Evolutionary conservation across 2,329 filamentous ascomycete species (phyloP).

Genomic region (Catunica adiposa): DNA sequence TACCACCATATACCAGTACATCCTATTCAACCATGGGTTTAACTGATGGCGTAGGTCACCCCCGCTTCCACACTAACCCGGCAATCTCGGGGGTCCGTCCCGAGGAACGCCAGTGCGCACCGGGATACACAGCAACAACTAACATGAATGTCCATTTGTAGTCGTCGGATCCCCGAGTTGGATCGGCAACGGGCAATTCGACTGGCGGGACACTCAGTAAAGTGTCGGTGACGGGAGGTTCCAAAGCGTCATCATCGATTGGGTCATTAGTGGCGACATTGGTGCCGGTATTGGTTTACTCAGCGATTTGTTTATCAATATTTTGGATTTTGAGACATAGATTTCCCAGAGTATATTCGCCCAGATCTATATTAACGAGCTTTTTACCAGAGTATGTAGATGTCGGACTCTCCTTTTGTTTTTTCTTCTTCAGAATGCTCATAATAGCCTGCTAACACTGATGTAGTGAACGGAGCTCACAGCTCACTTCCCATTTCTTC

Average conservation of each 20-base stretch:
- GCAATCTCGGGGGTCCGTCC: neutral
- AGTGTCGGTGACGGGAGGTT: constrained; percentile 17
- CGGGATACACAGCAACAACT: neutral
- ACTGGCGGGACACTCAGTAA: constrained; percentile 25
- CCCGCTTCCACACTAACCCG: neutral
- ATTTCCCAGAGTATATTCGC: constrained; percentile 37
- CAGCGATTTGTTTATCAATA: constrained; percentile 31
- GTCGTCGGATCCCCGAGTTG: constrained; percentile 25
- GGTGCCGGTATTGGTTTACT: constrained; percentile 33
- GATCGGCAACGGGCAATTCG: constrained; percentile 27
- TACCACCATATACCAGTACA: neutral
- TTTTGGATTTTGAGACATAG: constrained; percentile 34
- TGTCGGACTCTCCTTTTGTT: too few relatives aligned
- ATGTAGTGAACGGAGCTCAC: constrained; percentile 36
- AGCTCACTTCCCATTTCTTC: constrained; percentile 39
- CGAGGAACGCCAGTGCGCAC: neutral
- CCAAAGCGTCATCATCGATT: constrained; percentile 26
- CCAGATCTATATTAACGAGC: constrained; percentile 34
- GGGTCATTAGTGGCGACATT: constrained; percentile 33
- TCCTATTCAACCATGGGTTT: constrained; percentile 1
- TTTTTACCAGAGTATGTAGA: constrained; percentile 32
- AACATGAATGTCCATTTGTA: neutral
- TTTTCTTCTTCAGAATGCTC: neutral
- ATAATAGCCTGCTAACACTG: constrained; percentile 14
- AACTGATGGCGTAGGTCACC: constrained; percentile 7